phyloP scores from a whole-genome alignment of 352 stramenopile species.

The Thalassiosira livingstoniorum region DNA sequence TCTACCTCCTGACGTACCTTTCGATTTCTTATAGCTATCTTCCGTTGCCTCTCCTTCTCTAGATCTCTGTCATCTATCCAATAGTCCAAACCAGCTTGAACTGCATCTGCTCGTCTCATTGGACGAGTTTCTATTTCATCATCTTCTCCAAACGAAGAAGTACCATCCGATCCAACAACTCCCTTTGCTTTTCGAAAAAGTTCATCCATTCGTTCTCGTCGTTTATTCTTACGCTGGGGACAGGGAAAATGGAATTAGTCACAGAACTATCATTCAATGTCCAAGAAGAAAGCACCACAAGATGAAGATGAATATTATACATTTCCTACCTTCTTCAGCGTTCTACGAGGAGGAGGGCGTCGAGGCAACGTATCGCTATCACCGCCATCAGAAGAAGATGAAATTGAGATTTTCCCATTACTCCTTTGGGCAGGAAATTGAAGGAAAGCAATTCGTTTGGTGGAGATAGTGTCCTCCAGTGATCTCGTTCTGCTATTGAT shows the following conservation, averaged over 20 bases:
- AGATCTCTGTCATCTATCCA: constrained; percentile 80
- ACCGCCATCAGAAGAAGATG: constrained; percentile 1
- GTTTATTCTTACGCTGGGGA: constrained; percentile 31
- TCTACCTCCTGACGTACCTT: too few relatives aligned
- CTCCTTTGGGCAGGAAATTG: too few relatives aligned
- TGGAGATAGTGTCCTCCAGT: too few relatives aligned
- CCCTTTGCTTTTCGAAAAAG: not conserved
- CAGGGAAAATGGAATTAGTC: too few relatives aligned
- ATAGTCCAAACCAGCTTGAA: constrained; percentile 80
- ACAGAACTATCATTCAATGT: not conserved
- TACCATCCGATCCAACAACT: not conserved
- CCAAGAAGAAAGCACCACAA: not conserved
- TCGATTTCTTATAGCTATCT: constrained; percentile 42
- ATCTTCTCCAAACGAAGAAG: not conserved
- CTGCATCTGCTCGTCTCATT: constrained; percentile 53
- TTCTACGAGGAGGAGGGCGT: constrained; percentile 17
- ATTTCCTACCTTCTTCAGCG: constrained; percentile 25
- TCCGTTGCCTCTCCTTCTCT: constrained; percentile 35
- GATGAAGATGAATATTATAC: constrained; percentile 6
- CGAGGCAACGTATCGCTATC: not conserved
- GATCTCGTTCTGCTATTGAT: too few relatives aligned
- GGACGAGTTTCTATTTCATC: constrained; percentile 67
- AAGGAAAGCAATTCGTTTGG: too few relatives aligned
- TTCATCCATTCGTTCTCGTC: constrained; percentile 15
- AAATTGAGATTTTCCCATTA: too few relatives aligned